Evolutionary conservation across 2,329 filamentous ascomycete species (phyloP).

Genomic region (Thielaviopsis cerberus): DNA sequence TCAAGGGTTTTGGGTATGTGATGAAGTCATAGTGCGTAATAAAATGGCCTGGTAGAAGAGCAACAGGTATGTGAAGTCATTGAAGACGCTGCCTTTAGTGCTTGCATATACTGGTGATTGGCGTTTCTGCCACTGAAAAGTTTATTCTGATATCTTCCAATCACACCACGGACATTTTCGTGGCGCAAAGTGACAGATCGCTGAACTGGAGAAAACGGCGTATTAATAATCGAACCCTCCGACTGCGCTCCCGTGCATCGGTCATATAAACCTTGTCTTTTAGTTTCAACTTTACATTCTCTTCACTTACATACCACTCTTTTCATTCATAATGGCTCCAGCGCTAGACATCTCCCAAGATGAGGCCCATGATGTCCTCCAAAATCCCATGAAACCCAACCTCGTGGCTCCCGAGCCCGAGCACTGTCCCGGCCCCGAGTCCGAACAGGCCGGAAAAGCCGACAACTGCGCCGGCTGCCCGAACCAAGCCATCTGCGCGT

Average conservation of each 20-base stretch:
- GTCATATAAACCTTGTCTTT: not conserved
- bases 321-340: constrained; percentile 45
- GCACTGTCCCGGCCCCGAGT: constrained; percentile 85
- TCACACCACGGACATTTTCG: not conserved
- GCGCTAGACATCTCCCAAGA: constrained; percentile 47
- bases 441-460: constrained; percentile 45
- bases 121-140: not conserved
- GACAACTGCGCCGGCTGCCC: constrained; percentile 90
- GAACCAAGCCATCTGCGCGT: constrained; percentile 88
- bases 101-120: not conserved
- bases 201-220: not conserved
- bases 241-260: not conserved
- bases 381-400: constrained; percentile 57
- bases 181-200: not conserved
- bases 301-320: not conserved
- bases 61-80: not conserved
- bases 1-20: not conserved
- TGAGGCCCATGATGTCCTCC: constrained; percentile 48
- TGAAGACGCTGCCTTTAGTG: not conserved
- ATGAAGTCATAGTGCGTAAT: constrained; percentile 4
- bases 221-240: constrained; percentile 4
- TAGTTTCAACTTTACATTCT: not conserved
- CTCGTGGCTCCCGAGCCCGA: constrained; percentile 91
- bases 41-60: not conserved
- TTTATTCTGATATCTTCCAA: not conserved